Evolutionary conservation across 495 filamentous ascomycete genomes (phyloP).

Genomic region (Bacidia gigantensis): DNA sequence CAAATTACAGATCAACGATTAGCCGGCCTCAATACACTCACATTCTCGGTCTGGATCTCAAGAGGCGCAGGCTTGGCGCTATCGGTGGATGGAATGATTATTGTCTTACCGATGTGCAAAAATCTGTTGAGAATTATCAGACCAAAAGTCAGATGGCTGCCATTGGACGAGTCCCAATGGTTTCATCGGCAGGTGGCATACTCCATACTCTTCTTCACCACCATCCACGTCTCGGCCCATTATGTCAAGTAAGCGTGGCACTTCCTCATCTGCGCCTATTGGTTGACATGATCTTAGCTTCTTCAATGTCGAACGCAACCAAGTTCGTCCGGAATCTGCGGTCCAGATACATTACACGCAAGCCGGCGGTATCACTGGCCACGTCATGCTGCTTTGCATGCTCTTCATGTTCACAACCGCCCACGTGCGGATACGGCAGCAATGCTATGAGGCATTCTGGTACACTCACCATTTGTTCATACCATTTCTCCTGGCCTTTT

Average conservation of each 20-base stretch:
- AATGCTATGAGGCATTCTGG: conserved; percentile 97
- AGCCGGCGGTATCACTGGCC: conserved; percentile 84
- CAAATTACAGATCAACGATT: conserved; percentile 54
- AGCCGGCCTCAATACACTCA: conserved; percentile 63
- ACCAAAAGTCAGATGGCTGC: conserved; percentile 76
- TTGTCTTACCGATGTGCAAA: conserved; percentile 87
- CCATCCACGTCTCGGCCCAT: conserved; percentile 63
- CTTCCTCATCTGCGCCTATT: too few relatives aligned
- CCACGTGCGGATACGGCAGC: conserved; percentile 84
- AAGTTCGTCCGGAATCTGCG: conserved; percentile 67
- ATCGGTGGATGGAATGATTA: conserved; percentile 71
- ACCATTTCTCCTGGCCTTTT: conserved; percentile 83
- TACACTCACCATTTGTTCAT: conserved; percentile 98
- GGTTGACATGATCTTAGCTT: conserved; percentile 54
- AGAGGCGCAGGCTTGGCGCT: conserved; percentile 79
- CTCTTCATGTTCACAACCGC: conserved; percentile 95
- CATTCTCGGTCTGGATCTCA: conserved; percentile 89
- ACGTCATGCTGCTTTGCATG: conserved; percentile 98
- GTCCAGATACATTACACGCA: conserved; percentile 89
- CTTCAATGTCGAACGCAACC: conserved; percentile 81
- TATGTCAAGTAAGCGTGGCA: conserved; percentile 83
- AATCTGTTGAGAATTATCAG: conserved; percentile 72
- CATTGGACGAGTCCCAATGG: conserved; percentile 90
- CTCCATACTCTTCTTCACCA: conserved; percentile 66
- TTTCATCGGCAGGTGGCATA: conserved; percentile 96